A percentile compares a stretch with the other conserved stretches of the same genome.
These are phyloP conservation scores for Echium plantagineum DNA, from an alignment of 257 asterid species.

Conservation along the genomic window DNA sequence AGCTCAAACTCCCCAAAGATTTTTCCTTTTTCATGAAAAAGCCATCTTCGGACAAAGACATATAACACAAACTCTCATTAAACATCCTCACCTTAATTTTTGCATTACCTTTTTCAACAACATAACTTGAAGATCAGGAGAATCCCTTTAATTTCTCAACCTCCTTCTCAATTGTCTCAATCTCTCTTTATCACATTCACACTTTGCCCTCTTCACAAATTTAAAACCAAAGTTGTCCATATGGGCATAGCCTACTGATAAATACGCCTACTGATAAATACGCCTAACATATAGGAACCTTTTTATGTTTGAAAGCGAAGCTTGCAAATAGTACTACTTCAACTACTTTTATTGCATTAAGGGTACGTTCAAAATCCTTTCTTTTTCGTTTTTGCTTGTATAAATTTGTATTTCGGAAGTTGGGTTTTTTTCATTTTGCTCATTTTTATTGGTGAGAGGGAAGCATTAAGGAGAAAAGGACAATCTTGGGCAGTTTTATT, in stretches of 20 bases:
- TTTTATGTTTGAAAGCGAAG: slow-evolving; percentile 32
- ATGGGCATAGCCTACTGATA: no score
- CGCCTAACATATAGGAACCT: no score
- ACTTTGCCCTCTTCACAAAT: slow-evolving; percentile 54
- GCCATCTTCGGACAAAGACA: slow-evolving; percentile 26
- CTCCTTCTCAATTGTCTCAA: slow-evolving; percentile 6
- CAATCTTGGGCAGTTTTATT: slow-evolving; percentile 16
- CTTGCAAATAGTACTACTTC: slow-evolving; percentile 7
- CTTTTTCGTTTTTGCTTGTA: background rate
- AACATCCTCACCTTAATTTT: slow-evolving; percentile 7
- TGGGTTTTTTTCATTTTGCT: slow-evolving; percentile 13
- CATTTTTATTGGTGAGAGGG: slow-evolving; percentile 31
- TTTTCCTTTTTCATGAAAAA: slow-evolving; percentile 47
- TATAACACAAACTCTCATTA: slow-evolving; percentile 2
- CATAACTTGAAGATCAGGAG: slow-evolving; percentile 17
- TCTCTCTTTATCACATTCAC: slow-evolving; percentile 18
- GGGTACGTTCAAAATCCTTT: slow-evolving; percentile 39
- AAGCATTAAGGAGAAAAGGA: slow-evolving; percentile 8
- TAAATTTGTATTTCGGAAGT: background rate
- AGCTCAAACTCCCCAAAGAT: slow-evolving; percentile 10
- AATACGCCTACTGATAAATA: no score
- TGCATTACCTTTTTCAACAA: slow-evolving; percentile 13
- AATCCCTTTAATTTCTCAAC: slow-evolving; percentile 15
- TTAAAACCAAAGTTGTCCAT: slow-evolving; percentile 37
- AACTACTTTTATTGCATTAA: slow-evolving; percentile 16